Evolutionary conservation across 2,329 filamentous ascomycete genomes (phyloP).

Genomic region (Coleophoma cylindrospora): DNA sequence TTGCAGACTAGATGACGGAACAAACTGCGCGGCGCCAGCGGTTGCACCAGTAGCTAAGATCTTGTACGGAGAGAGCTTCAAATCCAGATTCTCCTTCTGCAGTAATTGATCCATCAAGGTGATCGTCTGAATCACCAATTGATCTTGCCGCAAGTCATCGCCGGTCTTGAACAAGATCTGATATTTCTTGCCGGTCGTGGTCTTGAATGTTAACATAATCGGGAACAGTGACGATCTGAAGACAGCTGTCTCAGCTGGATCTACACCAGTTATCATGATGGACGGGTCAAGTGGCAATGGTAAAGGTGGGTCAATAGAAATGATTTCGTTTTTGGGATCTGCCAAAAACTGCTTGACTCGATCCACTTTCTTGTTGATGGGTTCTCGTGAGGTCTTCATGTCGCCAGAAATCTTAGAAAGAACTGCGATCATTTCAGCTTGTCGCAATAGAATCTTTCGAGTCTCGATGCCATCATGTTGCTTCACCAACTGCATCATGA

Average conservation of each 20-base stretch:
- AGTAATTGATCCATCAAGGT: constrained; percentile 95
- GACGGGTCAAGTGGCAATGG: constrained; percentile 85
- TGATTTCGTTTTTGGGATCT: constrained; percentile 86
- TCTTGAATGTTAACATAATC: constrained; percentile 87
- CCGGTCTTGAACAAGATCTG: constrained; percentile 96
- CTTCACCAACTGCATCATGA: constrained; percentile 82
- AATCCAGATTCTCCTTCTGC: constrained; percentile 91
- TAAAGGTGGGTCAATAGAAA: constrained; percentile 77
- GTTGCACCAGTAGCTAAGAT: constrained; percentile 89
- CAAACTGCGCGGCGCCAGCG: constrained; percentile 89
- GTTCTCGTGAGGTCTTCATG: constrained; percentile 68
- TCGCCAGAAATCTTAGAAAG: constrained; percentile 86
- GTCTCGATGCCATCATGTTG: constrained; percentile 65
- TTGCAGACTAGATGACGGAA: constrained; percentile 80
- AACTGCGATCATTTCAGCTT: constrained; percentile 84
- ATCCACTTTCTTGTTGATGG: constrained; percentile 76
- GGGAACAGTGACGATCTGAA: constrained; percentile 95
- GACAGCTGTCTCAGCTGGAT: constrained; percentile 80
- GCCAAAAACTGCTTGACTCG: constrained; percentile 77
- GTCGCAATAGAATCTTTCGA: constrained; percentile 72
- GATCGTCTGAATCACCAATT: constrained; percentile 96
- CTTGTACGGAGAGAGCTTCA: constrained; percentile 93
- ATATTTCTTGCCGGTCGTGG: constrained; percentile 70
- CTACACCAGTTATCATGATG: constrained; percentile 71
- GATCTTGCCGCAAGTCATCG: constrained; percentile 93